Base-by-base conservation (phyloP, 139 green algal species). In the Nannochloris sp. region DNA sequence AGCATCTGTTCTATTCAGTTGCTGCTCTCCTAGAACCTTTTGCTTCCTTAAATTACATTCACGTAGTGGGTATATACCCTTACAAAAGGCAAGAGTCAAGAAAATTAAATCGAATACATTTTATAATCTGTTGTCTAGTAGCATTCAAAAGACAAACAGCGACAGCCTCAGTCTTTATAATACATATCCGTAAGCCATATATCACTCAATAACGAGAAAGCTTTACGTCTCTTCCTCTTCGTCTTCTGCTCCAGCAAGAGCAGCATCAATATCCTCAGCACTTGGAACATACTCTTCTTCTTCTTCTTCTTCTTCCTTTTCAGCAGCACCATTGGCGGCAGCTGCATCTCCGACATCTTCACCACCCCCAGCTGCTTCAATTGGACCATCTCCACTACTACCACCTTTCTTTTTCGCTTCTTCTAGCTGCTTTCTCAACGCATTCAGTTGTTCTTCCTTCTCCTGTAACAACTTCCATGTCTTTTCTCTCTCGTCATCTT, bases 371-470 rank as follows among this genome's bases (percentile, higher is more conserved):
- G 48, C 9, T 59, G 48, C 48, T 12, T 45, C 12, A 9, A 45
- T 19, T 45, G 9, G 9, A 34, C 9, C 30, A 8, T 59, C 29
- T 19, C 10, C 9, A 39, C 10, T 35, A 59, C 27, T 35, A 59
- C 12, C 51, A 23, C 27, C 12, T 59, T 59, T 9, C 12, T 12
- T 9, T 19, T 9, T 47, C n/a, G 30, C 39, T 1, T 65, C 59
- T 55, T 29, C 59, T 36, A 65, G 25, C 14, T 53, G 30, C 34
- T 53, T 48, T 37, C 59, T 29, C 39, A 65, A 34, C 24, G 24
- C 23, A 54, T 65, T 13, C 32, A 65, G 33, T 55, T 65, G 19
- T 29, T 30, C 34, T 35, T 57, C 59, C 13, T 65, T 65, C 39
- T 15, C 13, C 12, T 48, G 14, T 13, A 54, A n/a, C 0, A 57